Evolutionary conservation across 805 yeast genomes (phyloP).

Genomic region (Yamadazyma paraphyllophila): DNA sequence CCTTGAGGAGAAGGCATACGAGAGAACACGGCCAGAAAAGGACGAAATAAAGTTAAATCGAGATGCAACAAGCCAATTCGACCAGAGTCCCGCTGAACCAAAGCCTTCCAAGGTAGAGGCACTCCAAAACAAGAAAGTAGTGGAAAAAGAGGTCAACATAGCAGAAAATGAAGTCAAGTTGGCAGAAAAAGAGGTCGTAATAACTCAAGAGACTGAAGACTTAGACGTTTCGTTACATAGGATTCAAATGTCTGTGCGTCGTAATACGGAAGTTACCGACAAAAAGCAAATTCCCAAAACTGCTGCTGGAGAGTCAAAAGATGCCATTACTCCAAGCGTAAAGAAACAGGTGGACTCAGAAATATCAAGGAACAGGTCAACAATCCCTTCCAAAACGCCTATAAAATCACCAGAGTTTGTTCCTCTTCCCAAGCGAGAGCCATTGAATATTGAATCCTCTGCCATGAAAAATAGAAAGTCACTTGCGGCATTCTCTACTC

Average conservation of each 20-base stretch:
- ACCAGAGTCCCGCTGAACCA: not conserved
- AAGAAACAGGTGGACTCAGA: too few species aligned
- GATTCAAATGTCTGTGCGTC: constrained; percentile 15
- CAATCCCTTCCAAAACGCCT: constrained; percentile 19
- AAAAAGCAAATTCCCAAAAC: constrained; percentile 1
- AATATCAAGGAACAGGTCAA: too few species aligned
- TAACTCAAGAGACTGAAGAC: not conserved
- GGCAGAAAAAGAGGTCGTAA: too few species aligned
- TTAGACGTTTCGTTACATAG: constrained; percentile 12
- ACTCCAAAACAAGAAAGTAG: too few species aligned
- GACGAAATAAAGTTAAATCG: too few species aligned
- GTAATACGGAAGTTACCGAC: constrained; percentile 8
- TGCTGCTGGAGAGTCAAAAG: too few species aligned
- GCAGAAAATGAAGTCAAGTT: too few species aligned
- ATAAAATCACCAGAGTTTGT: constrained; percentile 34
- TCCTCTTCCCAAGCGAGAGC: constrained; percentile 38
- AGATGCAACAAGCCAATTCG: too few species aligned
- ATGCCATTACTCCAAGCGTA: too few species aligned
- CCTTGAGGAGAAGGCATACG: not conserved
- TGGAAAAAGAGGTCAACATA: too few species aligned
- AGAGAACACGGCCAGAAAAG: not conserved
- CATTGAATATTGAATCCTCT: constrained; percentile 27
- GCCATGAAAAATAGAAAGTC: constrained; percentile 13
- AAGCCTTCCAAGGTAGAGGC: not conserved
- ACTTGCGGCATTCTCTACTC: not conserved